Conservation (phyloP, 2,329 filamentous ascomycete genomes). For the Epichloe aotearoae region DNA sequence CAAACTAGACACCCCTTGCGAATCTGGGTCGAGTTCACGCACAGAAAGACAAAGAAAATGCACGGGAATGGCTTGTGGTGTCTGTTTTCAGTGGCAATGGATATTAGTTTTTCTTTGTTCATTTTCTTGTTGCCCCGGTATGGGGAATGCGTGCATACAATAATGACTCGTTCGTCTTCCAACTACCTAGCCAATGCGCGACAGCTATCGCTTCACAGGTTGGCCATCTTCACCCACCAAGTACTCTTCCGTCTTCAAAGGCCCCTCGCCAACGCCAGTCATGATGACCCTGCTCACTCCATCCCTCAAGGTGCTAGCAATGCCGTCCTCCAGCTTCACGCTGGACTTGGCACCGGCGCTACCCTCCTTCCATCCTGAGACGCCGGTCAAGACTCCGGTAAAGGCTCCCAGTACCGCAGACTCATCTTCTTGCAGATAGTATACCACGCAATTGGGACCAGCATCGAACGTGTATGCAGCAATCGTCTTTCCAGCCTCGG, state of each 20-base stretch:
- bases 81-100: background rate
- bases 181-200: background rate
- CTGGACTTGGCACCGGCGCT: conserved; percentile 37
- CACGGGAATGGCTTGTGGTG: background rate
- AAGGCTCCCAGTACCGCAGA: conserved; percentile 64
- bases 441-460: conserved; percentile 91
- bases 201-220: conserved; percentile 20
- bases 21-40: background rate
- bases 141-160: background rate
- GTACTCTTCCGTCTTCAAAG: conserved; percentile 64
- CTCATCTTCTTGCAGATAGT: conserved; percentile 75
- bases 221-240: conserved; percentile 57
- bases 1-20: background rate
- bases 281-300: conserved; percentile 83
- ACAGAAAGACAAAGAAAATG: background rate
- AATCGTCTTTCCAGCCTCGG: conserved; percentile 60
- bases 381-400: conserved; percentile 47
- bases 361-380: conserved; percentile 60
- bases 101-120: background rate
- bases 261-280: conserved; percentile 84
- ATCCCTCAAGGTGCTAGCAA: conserved; percentile 53
- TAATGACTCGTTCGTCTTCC: background rate
- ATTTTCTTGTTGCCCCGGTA: background rate
- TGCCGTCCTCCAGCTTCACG: conserved; percentile 50
- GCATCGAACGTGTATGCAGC: conserved; percentile 97